Conservation (phyloP, 257 asterid species). For the Jaltomata sinuosa region DNA sequence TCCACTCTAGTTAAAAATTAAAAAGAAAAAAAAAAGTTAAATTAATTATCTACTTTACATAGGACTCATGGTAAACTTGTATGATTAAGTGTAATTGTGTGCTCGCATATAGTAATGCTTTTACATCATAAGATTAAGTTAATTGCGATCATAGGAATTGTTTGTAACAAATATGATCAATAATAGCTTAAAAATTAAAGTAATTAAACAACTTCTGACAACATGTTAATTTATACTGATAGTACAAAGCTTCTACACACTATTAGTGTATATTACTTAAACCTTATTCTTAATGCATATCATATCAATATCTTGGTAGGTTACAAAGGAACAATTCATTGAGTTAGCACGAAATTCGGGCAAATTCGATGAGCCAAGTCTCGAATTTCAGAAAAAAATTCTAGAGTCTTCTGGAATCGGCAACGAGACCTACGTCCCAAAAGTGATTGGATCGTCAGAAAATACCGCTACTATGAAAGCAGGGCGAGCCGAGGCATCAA, state of each 20-base stretch:
- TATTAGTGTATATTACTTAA: not conserved
- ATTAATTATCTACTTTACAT: not conserved
- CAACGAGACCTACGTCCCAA: slow-evolving; percentile 72
- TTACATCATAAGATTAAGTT: not conserved
- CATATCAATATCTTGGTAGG: slow-evolving; percentile 20
- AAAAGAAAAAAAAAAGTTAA: not conserved
- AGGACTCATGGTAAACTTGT: not conserved
- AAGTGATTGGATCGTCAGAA: slow-evolving; percentile 50
- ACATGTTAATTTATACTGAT: not conserved
- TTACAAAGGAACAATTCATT: slow-evolving; percentile 67
- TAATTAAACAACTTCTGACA: not conserved
- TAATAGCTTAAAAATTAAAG: not conserved
- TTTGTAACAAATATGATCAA: not conserved
- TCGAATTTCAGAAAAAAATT: slow-evolving; percentile 57
- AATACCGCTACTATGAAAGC: slow-evolving; percentile 87
- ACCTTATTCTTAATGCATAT: not conserved
- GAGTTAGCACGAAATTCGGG: slow-evolving; percentile 69
- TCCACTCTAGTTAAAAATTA: not conserved
- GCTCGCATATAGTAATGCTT: not conserved
- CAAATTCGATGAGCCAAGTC: slow-evolving; percentile 52
- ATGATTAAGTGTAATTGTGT: not conserved
- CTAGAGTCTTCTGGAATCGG: slow-evolving; percentile 83
- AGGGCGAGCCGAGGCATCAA: slow-evolving; percentile 81
- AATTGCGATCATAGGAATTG: not conserved
- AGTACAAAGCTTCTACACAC: not conserved